phyloP scores from a whole-genome alignment of 768 basidiomycete species.

The Suillus sp. region DNA sequence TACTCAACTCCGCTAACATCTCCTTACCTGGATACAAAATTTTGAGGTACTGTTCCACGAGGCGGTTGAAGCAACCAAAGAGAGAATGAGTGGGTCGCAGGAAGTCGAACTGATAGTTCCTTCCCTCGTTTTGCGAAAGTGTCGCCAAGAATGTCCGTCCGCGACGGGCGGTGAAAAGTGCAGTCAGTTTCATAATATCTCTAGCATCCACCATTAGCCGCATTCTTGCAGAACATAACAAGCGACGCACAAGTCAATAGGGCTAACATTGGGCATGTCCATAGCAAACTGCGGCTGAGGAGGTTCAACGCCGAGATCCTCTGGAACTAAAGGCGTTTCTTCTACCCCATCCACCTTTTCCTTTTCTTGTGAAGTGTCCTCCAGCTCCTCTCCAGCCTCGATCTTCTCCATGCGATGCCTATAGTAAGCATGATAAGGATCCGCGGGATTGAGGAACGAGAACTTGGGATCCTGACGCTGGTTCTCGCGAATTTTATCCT shows the following conservation, averaged over 20 bases:
- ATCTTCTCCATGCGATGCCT: conserved; percentile 87
- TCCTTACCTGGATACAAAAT: conserved; percentile 84
- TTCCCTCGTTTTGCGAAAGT: conserved; percentile 85
- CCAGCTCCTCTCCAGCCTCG: conserved; percentile 70
- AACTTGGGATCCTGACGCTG: conserved; percentile 97
- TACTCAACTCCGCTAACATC: conserved; percentile 70
- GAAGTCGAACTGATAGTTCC: conserved; percentile 98
- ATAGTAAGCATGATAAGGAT: conserved; percentile 99
- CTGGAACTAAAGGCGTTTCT: conserved; percentile 36
- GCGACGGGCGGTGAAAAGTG: conserved; percentile 90
- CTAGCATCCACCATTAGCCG: conserved; percentile 41
- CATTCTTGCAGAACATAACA: background rate
- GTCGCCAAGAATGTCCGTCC: conserved; percentile 85
- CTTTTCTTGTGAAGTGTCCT: conserved; percentile 54
- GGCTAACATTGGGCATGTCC: conserved; percentile 83
- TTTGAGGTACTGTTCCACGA: conserved; percentile 95
- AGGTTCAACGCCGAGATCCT: conserved; percentile 75
- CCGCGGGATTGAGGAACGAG: conserved; percentile 94
- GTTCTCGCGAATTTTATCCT: conserved; percentile 96
- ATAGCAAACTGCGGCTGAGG: conserved; percentile 81
- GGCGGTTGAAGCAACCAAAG: conserved; percentile 94
- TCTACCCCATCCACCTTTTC: conserved; percentile 39
- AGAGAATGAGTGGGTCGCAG: conserved; percentile 94
- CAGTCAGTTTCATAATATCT: conserved; percentile 95
- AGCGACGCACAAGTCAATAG: conserved; percentile 84